phyloP scores from a whole-genome alignment of 2,329 filamentous ascomycete genomes.

The Fusarium sp. region DNA sequence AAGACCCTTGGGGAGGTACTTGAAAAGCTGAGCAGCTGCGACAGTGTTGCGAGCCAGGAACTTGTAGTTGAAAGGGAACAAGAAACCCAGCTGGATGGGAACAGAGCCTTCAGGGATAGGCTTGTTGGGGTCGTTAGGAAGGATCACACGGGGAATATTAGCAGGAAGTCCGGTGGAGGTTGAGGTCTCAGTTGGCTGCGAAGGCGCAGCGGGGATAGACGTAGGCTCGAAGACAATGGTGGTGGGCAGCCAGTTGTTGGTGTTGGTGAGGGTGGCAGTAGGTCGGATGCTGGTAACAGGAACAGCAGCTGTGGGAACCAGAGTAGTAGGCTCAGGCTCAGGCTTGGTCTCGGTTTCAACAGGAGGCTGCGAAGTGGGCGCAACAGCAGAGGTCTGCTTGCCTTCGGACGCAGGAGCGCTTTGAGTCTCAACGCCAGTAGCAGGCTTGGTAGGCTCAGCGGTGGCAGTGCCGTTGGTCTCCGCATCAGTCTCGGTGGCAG shows the following conservation, averaged over 20 bases:
- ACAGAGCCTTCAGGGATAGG: constrained; percentile 70
- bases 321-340: constrained; percentile 31
- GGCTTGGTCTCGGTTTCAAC: constrained; percentile 18
- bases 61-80: constrained; percentile 80
- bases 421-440: constrained; percentile 3
- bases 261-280: constrained; percentile 55
- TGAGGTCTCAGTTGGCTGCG: constrained; percentile 50
- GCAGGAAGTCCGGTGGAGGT: constrained; percentile 68
- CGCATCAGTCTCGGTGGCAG: constrained; percentile 19
- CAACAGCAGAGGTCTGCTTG: constrained; percentile 11
- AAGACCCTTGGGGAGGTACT: constrained; percentile 77
- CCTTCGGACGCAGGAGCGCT: constrained; percentile 4
- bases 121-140: constrained; percentile 68
- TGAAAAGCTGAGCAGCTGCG: constrained; percentile 86
- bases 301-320: constrained; percentile 29
- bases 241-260: constrained; percentile 64
- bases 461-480: constrained; percentile 31
- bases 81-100: constrained; percentile 86
- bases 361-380: constrained; percentile 22
- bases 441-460: constrained; percentile 9
- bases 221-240: constrained; percentile 68
- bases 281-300: constrained; percentile 54
- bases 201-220: constrained; percentile 41
- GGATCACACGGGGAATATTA: constrained; percentile 78
- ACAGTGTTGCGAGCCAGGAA: constrained; percentile 79